Percentiles rank a stretch among this genome's conserved stretches.
Evolutionary conservation across 1,284 basidiomycete genomes (phyloP).

Genomic region (Amylostereum areolatum): DNA sequence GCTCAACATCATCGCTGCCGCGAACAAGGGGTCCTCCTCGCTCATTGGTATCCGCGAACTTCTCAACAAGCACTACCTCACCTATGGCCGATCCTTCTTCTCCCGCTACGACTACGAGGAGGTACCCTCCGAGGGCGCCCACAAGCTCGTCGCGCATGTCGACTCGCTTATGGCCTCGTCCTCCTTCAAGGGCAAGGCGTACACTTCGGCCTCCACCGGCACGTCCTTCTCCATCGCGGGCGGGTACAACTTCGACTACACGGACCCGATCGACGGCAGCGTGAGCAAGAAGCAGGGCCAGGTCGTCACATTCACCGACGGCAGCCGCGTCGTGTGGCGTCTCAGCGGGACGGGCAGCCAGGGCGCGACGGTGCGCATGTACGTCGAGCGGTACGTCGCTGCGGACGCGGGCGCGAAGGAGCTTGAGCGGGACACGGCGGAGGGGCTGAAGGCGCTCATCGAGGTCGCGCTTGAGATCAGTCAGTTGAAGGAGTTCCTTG

Average conservation of each 20-base stretch:
- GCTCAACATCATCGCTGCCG: slow-evolving; percentile 94
- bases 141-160: slow-evolving; percentile 78
- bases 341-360: slow-evolving; percentile 93
- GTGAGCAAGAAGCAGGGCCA: slow-evolving; percentile 96
- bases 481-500: slow-evolving; percentile 83
- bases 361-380: slow-evolving; percentile 92
- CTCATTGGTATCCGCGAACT: slow-evolving; percentile 86
- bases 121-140: slow-evolving; percentile 86
- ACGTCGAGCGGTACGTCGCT: slow-evolving; percentile 86
- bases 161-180: slow-evolving; percentile 65
- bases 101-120: slow-evolving; percentile 99
- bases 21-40: slow-evolving; percentile 78
- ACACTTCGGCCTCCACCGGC: slow-evolving; percentile 61
- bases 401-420: slow-evolving; percentile 68
- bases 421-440: slow-evolving; percentile 74
- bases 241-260: slow-evolving; percentile 91
- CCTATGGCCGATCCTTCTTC: slow-evolving; percentile 98
- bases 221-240: slow-evolving; percentile 77
- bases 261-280: slow-evolving; percentile 93
- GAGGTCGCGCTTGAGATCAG: slow-evolving; percentile 86
- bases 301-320: slow-evolving; percentile 88
- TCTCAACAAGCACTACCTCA: slow-evolving; percentile 81
- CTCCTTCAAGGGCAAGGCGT: slow-evolving; percentile 61
- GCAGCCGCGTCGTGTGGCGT: slow-evolving; percentile 91
- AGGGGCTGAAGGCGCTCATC: slow-evolving; percentile 91